Percentiles rank a stretch among this genome's conserved stretches.
Conservation (phyloP, 2,329 filamentous ascomycete genomes). For the Dactylella cylindrospora region DNA sequence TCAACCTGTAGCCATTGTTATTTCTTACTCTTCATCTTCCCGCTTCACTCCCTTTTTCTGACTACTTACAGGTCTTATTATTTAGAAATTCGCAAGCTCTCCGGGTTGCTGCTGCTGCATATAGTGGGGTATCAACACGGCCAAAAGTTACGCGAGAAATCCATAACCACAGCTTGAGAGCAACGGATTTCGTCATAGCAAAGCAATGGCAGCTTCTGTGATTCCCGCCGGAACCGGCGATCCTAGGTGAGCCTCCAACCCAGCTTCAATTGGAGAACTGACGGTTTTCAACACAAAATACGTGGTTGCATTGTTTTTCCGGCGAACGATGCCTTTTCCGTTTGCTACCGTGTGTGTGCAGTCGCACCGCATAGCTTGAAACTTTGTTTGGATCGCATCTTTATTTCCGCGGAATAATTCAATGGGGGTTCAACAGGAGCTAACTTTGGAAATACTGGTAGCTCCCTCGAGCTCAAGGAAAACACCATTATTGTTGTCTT, state of each 20-base stretch:
- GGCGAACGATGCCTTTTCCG: neutral
- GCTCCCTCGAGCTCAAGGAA: constrained; percentile 92
- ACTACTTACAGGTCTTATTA: constrained; percentile 28
- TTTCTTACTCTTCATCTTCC: neutral
- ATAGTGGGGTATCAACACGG: constrained; percentile 43
- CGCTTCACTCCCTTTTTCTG: constrained; percentile 3
- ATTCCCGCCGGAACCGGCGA: constrained; percentile 17
- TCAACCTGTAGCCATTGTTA: neutral
- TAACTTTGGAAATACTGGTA: constrained; percentile 52
- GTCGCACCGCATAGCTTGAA: too few relatives aligned
- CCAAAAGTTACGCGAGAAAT: constrained; percentile 25
- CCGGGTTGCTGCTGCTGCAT: constrained; percentile 6
- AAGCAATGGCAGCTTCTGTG: constrained; percentile 22
- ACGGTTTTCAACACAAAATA: neutral
- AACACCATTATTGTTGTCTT: constrained; percentile 97
- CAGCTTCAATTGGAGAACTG: neutral
- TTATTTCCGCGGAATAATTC: too few relatives aligned
- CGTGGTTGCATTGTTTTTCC: constrained; percentile 10
- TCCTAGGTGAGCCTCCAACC: constrained; percentile 20
- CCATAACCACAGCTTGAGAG: too few relatives aligned
- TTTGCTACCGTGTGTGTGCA: neutral
- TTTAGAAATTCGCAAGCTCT: constrained; percentile 4
- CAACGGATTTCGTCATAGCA: constrained; percentile 22
- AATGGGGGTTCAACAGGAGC: constrained; percentile 3
- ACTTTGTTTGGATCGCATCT: too few relatives aligned